phyloP scores from a whole-genome alignment of 208 protist species.

The Tritrichomonas foetus region DNA sequence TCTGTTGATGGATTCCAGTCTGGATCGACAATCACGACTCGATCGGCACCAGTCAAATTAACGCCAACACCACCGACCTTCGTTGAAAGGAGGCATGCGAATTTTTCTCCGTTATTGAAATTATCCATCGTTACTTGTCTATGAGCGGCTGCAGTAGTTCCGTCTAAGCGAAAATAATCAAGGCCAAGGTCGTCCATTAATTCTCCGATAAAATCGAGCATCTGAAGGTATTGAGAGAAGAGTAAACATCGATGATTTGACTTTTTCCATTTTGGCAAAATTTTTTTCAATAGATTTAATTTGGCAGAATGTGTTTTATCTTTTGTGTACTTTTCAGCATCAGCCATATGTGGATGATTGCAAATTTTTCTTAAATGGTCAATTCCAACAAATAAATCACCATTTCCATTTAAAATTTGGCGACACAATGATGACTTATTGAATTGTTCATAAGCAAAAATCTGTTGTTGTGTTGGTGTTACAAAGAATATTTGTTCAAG shows the following conservation, averaged over 20 bases:
- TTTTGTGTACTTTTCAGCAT: not conserved
- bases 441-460: constrained; percentile 75
- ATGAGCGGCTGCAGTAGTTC: not conserved
- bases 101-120: constrained; percentile 80
- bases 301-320: constrained; percentile 65
- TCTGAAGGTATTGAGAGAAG: constrained; percentile 74
- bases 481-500: constrained; percentile 84
- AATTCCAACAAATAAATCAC: constrained; percentile 48
- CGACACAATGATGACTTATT: constrained; percentile 57
- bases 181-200: not conserved
- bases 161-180: constrained; percentile 1
- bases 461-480: constrained; percentile 78
- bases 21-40: constrained; percentile 95
- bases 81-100: constrained; percentile 91
- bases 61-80: constrained; percentile 87
- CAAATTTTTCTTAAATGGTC: constrained; percentile 70
- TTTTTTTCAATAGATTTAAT: constrained; percentile 72
- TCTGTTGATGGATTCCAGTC: constrained; percentile 84
- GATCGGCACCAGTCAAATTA: constrained; percentile 91
- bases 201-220: not conserved
- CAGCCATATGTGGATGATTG: constrained; percentile 73
- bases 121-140: constrained; percentile 72
- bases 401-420: not conserved
- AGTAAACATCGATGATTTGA: constrained; percentile 82
- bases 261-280: constrained; percentile 78